Evolutionary conservation across 192 early-diverging fungal species (phyloP).

Genomic region (Obelidium mucronatum): DNA sequence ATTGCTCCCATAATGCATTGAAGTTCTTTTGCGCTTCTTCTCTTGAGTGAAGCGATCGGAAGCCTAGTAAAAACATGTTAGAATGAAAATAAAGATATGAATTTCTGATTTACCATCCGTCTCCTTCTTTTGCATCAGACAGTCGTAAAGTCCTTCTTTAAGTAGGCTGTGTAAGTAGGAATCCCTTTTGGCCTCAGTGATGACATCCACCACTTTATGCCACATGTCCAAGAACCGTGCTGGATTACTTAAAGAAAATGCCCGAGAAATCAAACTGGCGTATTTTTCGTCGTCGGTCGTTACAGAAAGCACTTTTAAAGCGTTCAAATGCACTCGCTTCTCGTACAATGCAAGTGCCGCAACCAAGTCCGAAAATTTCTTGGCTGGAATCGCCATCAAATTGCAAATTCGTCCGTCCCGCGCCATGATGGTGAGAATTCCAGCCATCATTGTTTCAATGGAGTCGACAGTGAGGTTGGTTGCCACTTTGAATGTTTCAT

Average conservation of each 20-base stretch:
- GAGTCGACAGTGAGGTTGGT: not conserved
- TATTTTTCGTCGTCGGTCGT: not conserved
- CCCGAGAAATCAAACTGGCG: not conserved
- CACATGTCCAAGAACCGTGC: not conserved
- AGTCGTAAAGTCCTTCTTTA: not conserved
- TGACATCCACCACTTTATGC: not conserved
- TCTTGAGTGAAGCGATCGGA: too few species aligned
- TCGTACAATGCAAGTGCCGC: not conserved
- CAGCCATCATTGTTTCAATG: not conserved
- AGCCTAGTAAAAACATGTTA: too few species aligned
- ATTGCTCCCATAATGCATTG: too few species aligned
- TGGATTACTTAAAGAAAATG: not conserved
- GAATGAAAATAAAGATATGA: too few species aligned
- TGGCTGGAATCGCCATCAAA: not conserved
- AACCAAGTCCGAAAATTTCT: not conserved
- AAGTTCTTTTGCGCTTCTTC: too few species aligned
- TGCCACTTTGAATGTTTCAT: not conserved
- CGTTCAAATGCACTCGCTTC: not conserved
- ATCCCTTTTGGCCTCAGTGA: not conserved
- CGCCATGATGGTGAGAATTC: not conserved
- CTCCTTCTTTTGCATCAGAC: too few species aligned
- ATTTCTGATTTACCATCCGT: too few species aligned
- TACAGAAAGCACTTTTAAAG: not conserved
- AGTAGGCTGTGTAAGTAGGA: not conserved
- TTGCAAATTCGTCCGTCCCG: not conserved